Conservation (phyloP, 352 stramenopile genomes). For the Pythium guiyangense region DNA sequence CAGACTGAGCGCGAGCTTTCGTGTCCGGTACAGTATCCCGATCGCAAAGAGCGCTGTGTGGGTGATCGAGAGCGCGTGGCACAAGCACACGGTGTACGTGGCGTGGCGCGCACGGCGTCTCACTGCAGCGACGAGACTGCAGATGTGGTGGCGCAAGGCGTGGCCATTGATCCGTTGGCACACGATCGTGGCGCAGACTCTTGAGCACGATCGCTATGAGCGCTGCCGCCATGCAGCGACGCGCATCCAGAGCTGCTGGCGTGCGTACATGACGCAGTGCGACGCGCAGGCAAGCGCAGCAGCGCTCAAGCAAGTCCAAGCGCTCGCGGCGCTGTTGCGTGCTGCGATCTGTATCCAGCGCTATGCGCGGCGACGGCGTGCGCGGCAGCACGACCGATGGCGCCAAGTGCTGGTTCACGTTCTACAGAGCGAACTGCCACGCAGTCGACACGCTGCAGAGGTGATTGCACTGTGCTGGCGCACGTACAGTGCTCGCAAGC, state of each 20-base stretch:
- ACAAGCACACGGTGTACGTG: constrained; percentile 21
- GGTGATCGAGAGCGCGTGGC: constrained; percentile 49
- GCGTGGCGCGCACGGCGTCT: constrained; percentile 8
- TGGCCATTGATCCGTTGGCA: constrained; percentile 9
- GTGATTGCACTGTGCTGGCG: constrained; percentile 23
- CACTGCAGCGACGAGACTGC: constrained; percentile 2
- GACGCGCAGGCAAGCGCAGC: neutral
- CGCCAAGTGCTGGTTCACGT: constrained; percentile 17
- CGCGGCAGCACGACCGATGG: constrained; percentile 25
- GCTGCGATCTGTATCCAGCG: constrained; percentile 36
- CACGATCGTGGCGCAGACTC: too few relatives aligned
- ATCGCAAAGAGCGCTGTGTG: constrained; percentile 41
- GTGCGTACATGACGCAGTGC: constrained; percentile 4
- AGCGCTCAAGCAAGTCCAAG: constrained; percentile 5
- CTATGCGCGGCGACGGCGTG: constrained; percentile 19
- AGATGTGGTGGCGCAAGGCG: constrained; percentile 4
- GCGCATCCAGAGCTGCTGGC: constrained; percentile 15
- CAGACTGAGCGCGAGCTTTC: constrained; percentile 20
- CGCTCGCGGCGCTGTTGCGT: constrained; percentile 18
- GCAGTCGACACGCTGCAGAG: constrained; percentile 11
- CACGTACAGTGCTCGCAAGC: constrained; percentile 7
- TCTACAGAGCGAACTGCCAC: constrained; percentile 27
- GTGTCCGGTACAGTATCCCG: constrained; percentile 20
- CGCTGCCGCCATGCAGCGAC: neutral
- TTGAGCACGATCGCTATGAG: too few relatives aligned